These are phyloP conservation scores for Boletus tomentosulus DNA, from an alignment of 768 basidiomycete genomes.

Conservation along the genomic window DNA sequence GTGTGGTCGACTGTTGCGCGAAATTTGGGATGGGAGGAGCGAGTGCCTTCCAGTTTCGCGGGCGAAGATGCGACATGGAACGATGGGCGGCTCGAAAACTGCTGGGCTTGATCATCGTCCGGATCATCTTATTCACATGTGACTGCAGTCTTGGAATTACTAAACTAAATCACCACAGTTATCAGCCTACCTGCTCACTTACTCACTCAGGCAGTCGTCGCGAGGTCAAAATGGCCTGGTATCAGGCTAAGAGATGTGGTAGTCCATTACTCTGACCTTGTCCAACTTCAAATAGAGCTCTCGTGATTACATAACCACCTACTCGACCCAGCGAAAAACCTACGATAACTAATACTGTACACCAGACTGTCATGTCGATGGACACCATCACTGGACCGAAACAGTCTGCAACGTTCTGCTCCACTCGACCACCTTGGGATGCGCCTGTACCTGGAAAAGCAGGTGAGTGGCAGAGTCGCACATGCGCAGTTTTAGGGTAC, in stretches of 20 bases:
- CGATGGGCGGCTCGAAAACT: conserved; percentile 2
- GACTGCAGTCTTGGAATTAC: neutral
- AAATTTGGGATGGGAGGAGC: conserved; percentile 69
- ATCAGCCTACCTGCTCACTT: no score
- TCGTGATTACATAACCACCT: no score
- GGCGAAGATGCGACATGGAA: conserved; percentile 32
- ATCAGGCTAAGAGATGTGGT: no score
- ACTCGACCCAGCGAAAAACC: no score
- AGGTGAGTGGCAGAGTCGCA: conserved; percentile 3
- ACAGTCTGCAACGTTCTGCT: conserved; percentile 62
- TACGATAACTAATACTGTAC: neutral
- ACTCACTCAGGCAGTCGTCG: no score
- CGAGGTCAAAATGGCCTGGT: no score
- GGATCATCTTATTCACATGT: neutral
- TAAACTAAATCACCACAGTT: neutral
- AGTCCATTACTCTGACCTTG: no score
- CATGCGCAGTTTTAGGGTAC: conserved; percentile 34
- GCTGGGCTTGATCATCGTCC: neutral
- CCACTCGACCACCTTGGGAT: conserved; percentile 71
- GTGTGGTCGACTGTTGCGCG: conserved; percentile 48
- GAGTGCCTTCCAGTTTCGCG: conserved; percentile 64
- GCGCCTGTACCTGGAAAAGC: conserved; percentile 54
- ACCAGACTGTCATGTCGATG: neutral
- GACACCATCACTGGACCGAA: conserved; percentile 1
- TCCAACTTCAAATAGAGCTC: no score